phyloP scores from a whole-genome alignment of 208 protist genomes.

The Leishmania braziliensis region DNA sequence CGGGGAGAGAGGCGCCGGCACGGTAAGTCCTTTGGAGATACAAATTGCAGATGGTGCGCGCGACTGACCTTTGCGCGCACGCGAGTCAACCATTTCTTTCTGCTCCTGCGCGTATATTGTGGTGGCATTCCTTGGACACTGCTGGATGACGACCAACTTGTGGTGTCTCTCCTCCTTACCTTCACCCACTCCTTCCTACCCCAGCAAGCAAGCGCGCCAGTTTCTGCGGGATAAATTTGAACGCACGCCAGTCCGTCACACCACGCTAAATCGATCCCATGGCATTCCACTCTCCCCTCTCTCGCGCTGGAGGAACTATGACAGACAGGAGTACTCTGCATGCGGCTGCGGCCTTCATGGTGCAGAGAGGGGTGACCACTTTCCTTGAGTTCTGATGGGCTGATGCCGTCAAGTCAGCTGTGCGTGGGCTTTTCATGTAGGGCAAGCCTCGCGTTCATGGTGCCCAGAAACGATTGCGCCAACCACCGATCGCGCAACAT shows the following conservation, averaged over 20 bases:
- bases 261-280: not conserved
- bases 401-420: not conserved
- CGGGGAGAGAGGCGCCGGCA: not conserved
- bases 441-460: not conserved
- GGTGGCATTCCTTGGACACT: not conserved
- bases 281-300: not conserved
- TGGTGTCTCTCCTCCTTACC: not conserved
- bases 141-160: not conserved
- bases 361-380: not conserved
- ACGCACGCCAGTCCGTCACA: not conserved
- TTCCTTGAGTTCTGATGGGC: not conserved
- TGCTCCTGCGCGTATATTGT: not conserved
- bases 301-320: not conserved
- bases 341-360: not conserved
- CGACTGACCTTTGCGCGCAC: not conserved
- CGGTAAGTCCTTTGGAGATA: not conserved
- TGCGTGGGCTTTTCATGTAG: not conserved
- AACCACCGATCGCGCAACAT: not conserved
- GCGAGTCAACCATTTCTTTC: not conserved
- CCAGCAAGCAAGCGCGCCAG: not conserved
- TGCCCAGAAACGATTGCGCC: not conserved
- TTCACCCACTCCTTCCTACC: not conserved
- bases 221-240: not conserved
- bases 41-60: not conserved
- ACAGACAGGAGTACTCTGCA: not conserved